phyloP scores from a whole-genome alignment of 148 eudicot species.

The Diospyros kaki region DNA sequence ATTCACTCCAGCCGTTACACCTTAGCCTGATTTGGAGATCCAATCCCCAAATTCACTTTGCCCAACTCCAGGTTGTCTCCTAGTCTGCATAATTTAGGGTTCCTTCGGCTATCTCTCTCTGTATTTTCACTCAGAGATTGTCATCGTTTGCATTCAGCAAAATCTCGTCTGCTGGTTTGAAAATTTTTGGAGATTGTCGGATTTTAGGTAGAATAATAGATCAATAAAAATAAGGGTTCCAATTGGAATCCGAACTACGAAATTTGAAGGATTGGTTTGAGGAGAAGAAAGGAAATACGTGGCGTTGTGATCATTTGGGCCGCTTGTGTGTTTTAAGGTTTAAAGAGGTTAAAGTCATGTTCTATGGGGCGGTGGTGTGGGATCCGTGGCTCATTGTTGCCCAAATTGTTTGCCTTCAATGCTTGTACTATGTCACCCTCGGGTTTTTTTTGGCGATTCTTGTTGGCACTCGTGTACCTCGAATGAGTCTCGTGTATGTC shows the following conservation, averaged over 20 bases:
- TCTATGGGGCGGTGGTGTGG: constrained; percentile 95
- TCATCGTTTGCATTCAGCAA: too few species aligned
- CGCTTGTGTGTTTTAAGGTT: background rate
- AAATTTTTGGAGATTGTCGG: background rate
- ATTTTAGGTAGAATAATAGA: background rate
- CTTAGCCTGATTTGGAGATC: too few species aligned
- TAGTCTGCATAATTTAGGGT: too few species aligned
- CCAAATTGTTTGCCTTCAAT: constrained; percentile 89
- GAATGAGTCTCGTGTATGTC: constrained; percentile 74
- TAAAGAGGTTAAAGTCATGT: constrained; percentile 52
- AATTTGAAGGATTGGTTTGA: constrained; percentile 6
- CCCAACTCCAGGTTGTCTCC: too few species aligned
- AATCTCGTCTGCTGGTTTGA: background rate
- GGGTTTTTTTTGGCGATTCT: constrained; percentile 60
- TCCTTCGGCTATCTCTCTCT: too few species aligned
- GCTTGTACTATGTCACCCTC: constrained; percentile 68
- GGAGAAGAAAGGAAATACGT: too few species aligned
- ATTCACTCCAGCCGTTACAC: too few species aligned
- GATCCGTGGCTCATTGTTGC: constrained; percentile 98
- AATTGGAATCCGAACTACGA: constrained; percentile 1
- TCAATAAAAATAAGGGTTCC: background rate
- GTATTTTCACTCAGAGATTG: too few species aligned
- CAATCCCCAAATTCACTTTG: too few species aligned
- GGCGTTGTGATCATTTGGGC: background rate
- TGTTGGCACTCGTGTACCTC: constrained; percentile 83